Conservation (phyloP, 2,329 filamentous ascomycete species). For the Podosphaera fusca region DNA sequence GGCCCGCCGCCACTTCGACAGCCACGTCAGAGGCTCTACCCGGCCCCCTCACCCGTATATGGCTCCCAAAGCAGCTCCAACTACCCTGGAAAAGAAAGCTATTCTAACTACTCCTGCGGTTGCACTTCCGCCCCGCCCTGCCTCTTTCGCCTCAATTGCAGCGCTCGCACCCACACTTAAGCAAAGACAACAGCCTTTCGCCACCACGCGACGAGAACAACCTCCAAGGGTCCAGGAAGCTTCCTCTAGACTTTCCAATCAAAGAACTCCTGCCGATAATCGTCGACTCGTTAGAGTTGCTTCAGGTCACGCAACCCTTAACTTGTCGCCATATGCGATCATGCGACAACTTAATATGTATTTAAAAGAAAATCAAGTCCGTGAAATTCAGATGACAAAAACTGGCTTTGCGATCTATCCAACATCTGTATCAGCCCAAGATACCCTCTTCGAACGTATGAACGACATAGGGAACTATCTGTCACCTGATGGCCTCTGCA, state of each 20-base stretch:
- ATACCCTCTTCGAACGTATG: neutral
- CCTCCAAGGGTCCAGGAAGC: neutral
- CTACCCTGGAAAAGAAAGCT: too few relatives aligned
- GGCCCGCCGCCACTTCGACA: neutral
- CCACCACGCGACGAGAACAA: neutral
- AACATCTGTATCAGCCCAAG: too few relatives aligned
- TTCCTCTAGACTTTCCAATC: neutral
- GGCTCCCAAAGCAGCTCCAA: too few relatives aligned
- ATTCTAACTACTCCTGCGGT: neutral
- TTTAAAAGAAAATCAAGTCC: neutral
- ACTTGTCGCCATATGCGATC: neutral
- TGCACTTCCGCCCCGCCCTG: neutral
- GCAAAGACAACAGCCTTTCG: neutral
- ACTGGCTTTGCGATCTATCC: too few relatives aligned
- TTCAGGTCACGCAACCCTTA: too few relatives aligned
- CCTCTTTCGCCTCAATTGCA: neutral
- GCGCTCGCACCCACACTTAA: too few relatives aligned
- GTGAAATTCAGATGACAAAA: too few relatives aligned
- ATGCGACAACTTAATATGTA: neutral
- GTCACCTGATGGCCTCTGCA: neutral
- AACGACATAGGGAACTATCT: neutral
- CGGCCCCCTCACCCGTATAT: too few relatives aligned
- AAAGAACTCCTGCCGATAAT: neutral
- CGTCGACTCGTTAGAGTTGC: too few relatives aligned
- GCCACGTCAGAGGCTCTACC: too few relatives aligned